phyloP scores from a whole-genome alignment of 768 basidiomycete genomes.

The Panaeolus cyanescens region DNA sequence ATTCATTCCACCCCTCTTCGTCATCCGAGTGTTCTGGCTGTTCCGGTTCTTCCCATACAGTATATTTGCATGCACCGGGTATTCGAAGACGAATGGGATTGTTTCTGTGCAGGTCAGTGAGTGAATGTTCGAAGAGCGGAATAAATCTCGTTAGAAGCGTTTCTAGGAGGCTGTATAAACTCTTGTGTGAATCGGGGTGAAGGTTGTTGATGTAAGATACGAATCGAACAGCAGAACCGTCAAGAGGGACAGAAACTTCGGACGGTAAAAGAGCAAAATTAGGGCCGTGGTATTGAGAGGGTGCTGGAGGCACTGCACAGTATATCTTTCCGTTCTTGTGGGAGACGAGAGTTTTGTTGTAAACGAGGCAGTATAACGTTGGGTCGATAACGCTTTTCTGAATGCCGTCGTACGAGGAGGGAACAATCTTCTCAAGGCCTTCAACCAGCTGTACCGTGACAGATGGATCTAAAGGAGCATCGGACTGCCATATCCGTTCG shows the following conservation, averaged over 20 bases:
- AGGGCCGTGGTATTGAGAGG: constrained; percentile 32
- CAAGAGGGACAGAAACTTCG: constrained; percentile 35
- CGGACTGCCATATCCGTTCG: constrained; percentile 55
- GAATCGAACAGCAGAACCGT: constrained; percentile 30
- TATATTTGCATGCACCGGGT: constrained; percentile 39
- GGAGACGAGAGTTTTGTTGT: constrained; percentile 39
- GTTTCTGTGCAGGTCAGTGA: constrained; percentile 53
- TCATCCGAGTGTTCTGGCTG: constrained; percentile 50
- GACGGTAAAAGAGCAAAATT: constrained; percentile 47
- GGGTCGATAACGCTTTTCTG: constrained; percentile 38
- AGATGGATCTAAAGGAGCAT: constrained; percentile 20
- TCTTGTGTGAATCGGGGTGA: constrained; percentile 29
- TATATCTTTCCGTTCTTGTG: constrained; percentile 20
- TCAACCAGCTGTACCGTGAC: constrained; percentile 17
- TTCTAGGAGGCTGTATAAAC: constrained; percentile 34
- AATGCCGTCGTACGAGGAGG: constrained; percentile 7
- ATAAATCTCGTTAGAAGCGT: constrained; percentile 35
- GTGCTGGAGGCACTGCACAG: constrained; percentile 29
- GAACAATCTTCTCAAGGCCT: constrained; percentile 17
- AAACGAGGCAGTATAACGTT: constrained; percentile 38
- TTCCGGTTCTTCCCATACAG: constrained; percentile 50
- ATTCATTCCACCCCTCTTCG: constrained; percentile 47
- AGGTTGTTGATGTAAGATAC: constrained; percentile 59
- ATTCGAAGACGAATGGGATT: constrained; percentile 47
- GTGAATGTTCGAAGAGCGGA: constrained; percentile 52